phyloP scores from a whole-genome alignment of 441 rosid genomes.

The Gossypium lobatum region DNA sequence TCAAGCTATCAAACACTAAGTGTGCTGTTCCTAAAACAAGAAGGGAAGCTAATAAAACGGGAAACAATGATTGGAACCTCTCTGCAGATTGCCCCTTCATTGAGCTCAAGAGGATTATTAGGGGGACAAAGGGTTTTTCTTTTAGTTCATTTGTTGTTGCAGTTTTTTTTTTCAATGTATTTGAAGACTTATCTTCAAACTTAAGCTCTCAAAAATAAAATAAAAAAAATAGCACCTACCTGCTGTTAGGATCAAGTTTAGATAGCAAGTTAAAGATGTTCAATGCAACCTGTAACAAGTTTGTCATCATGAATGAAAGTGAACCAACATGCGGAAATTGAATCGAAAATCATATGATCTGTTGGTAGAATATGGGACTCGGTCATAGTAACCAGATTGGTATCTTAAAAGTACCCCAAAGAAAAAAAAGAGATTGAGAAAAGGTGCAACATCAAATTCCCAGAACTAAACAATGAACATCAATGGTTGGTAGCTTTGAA shows the following conservation, averaged over 20 bases:
- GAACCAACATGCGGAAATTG: neutral
- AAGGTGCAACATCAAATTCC: constrained; percentile 12
- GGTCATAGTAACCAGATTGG: neutral
- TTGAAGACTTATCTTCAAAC: constrained; percentile 25
- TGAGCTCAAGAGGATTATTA: neutral
- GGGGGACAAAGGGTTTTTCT: neutral
- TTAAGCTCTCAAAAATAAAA: constrained; percentile 23
- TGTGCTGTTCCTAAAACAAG: constrained; percentile 47
- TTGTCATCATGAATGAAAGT: neutral
- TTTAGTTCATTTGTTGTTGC: constrained; percentile 8
- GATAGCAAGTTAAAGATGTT: neutral
- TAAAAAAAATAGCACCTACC: constrained; percentile 31
- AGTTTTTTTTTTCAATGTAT: constrained; percentile 14
- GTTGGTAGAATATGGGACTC: neutral
- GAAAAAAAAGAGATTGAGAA: neutral
- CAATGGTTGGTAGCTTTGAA: neutral
- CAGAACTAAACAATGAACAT: neutral
- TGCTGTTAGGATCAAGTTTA: constrained; percentile 32
- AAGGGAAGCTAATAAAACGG: constrained; percentile 42
- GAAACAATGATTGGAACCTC: constrained; percentile 51
- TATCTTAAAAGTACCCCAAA: neutral
- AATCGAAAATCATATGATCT: neutral
- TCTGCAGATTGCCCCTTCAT: constrained; percentile 30
- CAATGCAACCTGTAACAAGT: neutral
- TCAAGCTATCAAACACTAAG: constrained; percentile 49